Conservation (phyloP, 768 basidiomycete genomes). For the Leccinum disarticulatum region DNA sequence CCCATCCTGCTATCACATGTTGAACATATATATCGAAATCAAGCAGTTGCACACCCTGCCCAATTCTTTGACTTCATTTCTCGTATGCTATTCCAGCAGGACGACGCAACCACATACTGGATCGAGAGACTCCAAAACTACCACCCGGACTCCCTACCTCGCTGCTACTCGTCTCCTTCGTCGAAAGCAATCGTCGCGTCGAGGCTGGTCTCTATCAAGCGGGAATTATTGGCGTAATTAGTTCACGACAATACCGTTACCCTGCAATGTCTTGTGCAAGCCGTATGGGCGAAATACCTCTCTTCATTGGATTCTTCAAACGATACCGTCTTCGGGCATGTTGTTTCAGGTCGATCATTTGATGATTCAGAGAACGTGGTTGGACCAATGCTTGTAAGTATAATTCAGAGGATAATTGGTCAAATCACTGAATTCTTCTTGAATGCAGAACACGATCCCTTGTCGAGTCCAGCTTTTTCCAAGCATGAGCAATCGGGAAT, state of each 20-base stretch:
- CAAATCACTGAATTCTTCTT: not conserved
- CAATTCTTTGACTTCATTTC: conserved; percentile 42
- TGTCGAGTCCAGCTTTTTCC: conserved; percentile 38
- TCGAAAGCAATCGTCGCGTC: conserved; percentile 12
- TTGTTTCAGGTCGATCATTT: conserved; percentile 44
- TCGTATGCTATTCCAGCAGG: conserved; percentile 39
- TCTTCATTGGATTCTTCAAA: conserved; percentile 17
- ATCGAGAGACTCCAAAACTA: conserved; percentile 25
- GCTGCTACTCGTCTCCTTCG: conserved; percentile 14
- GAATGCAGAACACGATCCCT: conserved; percentile 45
- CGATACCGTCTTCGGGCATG: conserved; percentile 48
- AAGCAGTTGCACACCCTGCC: conserved; percentile 1
- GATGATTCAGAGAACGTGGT: conserved; percentile 43
- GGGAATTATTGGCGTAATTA: conserved; percentile 6
- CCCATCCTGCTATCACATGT: conserved; percentile 36
- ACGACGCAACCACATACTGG: conserved; percentile 41
- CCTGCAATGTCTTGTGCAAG: conserved; percentile 38
- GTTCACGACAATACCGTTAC: conserved; percentile 30
- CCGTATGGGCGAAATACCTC: conserved; percentile 31
- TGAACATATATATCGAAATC: conserved; percentile 31
- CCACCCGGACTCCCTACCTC: conserved; percentile 20
- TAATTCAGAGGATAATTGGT: not conserved
- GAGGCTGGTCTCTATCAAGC: conserved; percentile 13
- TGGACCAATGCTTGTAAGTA: conserved; percentile 46
- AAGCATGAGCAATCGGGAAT: conserved; percentile 29